Evolutionary conservation across 2,329 filamentous ascomycete genomes (phyloP), one percentile per base, ranked within the genome.

Genomic region (Alternaria arborescens): DNA sequence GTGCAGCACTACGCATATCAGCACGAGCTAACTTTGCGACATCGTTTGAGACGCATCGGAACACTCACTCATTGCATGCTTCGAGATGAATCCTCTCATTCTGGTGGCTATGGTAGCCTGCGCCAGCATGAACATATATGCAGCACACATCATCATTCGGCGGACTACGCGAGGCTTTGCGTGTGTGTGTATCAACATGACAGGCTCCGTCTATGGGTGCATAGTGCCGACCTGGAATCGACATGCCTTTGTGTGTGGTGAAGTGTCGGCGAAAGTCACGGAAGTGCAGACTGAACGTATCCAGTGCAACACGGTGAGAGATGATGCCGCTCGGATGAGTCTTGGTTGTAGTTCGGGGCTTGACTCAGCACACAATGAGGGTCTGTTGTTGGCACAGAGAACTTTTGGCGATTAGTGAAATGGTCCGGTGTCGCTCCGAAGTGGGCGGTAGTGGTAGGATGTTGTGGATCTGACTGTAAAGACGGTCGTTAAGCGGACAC

Each of bases 91-190:
- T 84, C 57, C 85, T 83, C 77, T 99, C 94, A 74, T 98, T 98
- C 61, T 91, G 87, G 24, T 87, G 83, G 74, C 93, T 97, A 78
- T 99, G 95, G 72, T 92, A 99, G 4, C 95, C 95, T 16, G 95
- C 95, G 34, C 95, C 95, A 38, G 94, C 95, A 79, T 99, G 95
- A 44, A 99, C 90, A 78, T 97, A 98, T 53, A 99, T 94, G 60
- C 93, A 93, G 58, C 88, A 88, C 10, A 88, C 80, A 66, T 86
- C 82, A 28, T 82, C 79, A 18, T 77, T 77, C 47, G 73, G 69
- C 52, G 76, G 73, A 63, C 73, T 79, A 62, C 71, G 71, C 54
- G 70, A 69, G 52, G 81, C 81, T 73, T 83, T 82, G 51, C 73
- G 74, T 24, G 65, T 64, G 30, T 68, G 66, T 32, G 64, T 51